phyloP scores from a whole-genome alignment of 1,284 basidiomycete genomes.

The Pseudozyma tsukubaensis region DNA sequence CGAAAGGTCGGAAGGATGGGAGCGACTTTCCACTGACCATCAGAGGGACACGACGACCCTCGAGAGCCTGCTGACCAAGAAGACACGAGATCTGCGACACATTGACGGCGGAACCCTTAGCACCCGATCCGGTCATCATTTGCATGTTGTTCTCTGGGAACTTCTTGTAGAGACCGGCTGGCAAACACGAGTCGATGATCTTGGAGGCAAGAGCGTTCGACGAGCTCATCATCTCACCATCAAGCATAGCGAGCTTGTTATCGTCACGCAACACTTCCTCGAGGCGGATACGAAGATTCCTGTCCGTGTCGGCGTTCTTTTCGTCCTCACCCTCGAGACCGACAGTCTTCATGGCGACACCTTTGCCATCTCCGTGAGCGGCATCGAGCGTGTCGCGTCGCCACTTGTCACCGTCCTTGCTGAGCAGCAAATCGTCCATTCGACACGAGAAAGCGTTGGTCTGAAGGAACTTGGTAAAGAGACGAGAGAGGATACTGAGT shows the following conservation, averaged over 20 bases:
- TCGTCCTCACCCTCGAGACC: conserved; percentile 70
- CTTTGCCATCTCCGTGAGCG: conserved; percentile 81
- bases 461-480: conserved; percentile 97
- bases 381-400: conserved; percentile 79
- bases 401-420: conserved; percentile 80
- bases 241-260: conserved; percentile 95
- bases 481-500: conserved; percentile 88
- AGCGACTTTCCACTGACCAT: conserved; percentile 99
- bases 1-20: conserved; percentile 95
- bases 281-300: conserved; percentile 73
- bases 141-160: conserved; percentile 99
- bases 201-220: conserved; percentile 84
- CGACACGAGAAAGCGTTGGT: conserved; percentile 97
- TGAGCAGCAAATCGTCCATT: conserved; percentile 96
- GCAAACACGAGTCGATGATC: conserved; percentile 78
- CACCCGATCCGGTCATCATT: conserved; percentile 97
- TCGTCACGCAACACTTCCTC: conserved; percentile 97
- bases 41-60: conserved; percentile 96
- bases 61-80: conserved; percentile 95
- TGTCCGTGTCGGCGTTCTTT: conserved; percentile 70
- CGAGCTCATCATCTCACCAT: conserved; percentile 78
- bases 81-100: conserved; percentile 97
- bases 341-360: conserved; percentile 80
- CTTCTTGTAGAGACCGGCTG: conserved; percentile 76
- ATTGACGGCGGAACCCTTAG: conserved; percentile 97